Percentiles rank a stretch among this genome's conserved stretches.
These are phyloP conservation scores for Gracilaria caudata DNA, from an alignment of 23 red algal species.

Conservation along the genomic window DNA sequence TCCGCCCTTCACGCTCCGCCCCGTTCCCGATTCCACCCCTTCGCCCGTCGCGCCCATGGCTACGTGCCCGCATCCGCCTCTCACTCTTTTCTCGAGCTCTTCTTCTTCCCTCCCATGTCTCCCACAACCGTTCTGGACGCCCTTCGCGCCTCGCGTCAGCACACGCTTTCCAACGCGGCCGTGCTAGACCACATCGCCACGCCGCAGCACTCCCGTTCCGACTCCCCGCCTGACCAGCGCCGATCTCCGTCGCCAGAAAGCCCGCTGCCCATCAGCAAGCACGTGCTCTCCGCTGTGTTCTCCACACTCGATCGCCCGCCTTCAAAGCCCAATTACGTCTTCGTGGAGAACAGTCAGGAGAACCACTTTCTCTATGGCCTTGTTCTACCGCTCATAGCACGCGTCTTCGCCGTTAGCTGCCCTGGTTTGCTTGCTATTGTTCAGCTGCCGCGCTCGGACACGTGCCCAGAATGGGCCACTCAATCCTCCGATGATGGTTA, in stretches of 20 bases:
- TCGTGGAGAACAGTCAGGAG: conserved; percentile 62
- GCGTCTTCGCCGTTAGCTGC: conserved; percentile 77
- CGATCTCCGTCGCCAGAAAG: conserved; percentile 12
- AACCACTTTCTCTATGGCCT: conserved; percentile 85
- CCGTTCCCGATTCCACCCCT: background rate
- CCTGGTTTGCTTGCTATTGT: conserved; percentile 75
- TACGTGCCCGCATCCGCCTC: background rate
- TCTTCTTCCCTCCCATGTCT: background rate
- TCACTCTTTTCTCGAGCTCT: background rate
- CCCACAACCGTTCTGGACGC: conserved; percentile 44
- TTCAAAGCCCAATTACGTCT: conserved; percentile 54
- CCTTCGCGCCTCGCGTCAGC: conserved; percentile 37
- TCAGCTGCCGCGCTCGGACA: conserved; percentile 55
- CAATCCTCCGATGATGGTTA: conserved; percentile 20
- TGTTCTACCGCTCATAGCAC: conserved; percentile 80
- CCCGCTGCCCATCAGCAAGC: conserved; percentile 66
- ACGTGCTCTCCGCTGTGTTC: conserved; percentile 50
- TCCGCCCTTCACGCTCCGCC: background rate
- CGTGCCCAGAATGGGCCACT: conserved; percentile 25
- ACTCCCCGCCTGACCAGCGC: background rate
- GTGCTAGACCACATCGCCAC: conserved; percentile 73
- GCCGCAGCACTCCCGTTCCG: background rate
- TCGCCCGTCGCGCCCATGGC: background rate
- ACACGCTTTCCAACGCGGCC: conserved; percentile 57
- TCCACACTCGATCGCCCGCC: conserved; percentile 38